Base-by-base conservation (phyloP, 2,329 filamentous ascomycete genomes). In the Talaromyces rugulosus region DNA sequence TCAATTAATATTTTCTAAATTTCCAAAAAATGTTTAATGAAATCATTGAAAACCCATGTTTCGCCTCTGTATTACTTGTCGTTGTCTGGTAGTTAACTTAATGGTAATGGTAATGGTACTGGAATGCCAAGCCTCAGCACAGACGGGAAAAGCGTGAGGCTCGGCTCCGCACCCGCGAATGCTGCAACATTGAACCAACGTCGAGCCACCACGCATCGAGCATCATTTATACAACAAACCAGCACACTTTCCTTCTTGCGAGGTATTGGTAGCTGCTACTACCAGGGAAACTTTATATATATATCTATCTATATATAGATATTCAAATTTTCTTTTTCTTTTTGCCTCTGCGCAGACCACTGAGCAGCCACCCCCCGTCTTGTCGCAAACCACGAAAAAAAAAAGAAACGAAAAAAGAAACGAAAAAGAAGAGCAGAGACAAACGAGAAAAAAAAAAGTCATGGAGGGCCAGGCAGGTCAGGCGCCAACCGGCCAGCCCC, bases 401-500 rank as follows among this genome's bases (percentile, higher is more conserved):
- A 5, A 14, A 40, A 40, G 23, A 23, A 23, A 23, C 23, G 23
- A 40, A 4, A 40, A 5, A n/a, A 14, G n/a, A 5, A 5, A 40
- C 4, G 4, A 40, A 40, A 16, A 6, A 40, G 36, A 3, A 2
- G 23, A 23, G 23, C 23, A 23, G 2, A 23, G 23, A 23, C 23
- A 47, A 18, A 27, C n/a, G 8, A 12, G 7, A 11, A 27, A 47
- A 8, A 12, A 27, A 27, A 12, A 9, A n/a, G 23, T 27, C 44
- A 47, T 47, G 44, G 44, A 47, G 44, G 23, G 44, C 44, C 44
- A 47, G 44, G 44, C 44, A 34, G 72, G 73, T 58, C 50, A 53
- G 31, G 66, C 69, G 47, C 18, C 61, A 33, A 23, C 68, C 71
- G 57, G 64, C 66, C 58, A 58, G 55, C 50, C 54, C 6, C 54